Conservation (phyloP, 345 rosid species). For the Stellera chamaejasme region DNA sequence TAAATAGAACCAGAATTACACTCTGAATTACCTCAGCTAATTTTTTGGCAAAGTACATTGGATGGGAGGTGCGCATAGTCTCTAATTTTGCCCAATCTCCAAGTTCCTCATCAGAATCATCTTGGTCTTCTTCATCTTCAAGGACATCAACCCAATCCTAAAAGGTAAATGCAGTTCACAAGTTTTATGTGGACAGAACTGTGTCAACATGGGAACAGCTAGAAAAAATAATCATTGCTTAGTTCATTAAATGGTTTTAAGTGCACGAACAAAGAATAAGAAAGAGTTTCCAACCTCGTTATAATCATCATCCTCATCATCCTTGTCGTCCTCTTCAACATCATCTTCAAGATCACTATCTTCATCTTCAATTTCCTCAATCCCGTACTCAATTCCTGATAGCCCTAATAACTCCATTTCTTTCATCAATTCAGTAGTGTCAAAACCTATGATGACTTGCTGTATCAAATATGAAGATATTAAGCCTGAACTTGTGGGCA, state of each 20-base stretch:
- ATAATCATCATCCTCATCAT: slow-evolving; percentile 34
- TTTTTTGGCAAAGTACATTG: slow-evolving; percentile 83
- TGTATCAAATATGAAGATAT: slow-evolving; percentile 31
- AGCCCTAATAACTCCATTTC: slow-evolving; percentile 66
- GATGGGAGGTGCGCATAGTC: slow-evolving; percentile 88
- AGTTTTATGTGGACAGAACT: slow-evolving; percentile 5
- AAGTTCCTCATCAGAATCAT: slow-evolving; percentile 45
- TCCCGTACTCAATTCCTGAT: slow-evolving; percentile 62
- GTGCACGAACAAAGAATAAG: slow-evolving; percentile 9
- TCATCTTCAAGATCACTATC: slow-evolving; percentile 52
- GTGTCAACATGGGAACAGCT: slow-evolving; percentile 1
- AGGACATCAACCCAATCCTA: slow-evolving; percentile 75
- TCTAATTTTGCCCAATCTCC: slow-evolving; percentile 93
- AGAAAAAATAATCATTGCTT: not conserved
- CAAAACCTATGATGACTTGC: slow-evolving; percentile 89
- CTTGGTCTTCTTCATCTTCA: slow-evolving; percentile 49
- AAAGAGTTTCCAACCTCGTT: slow-evolving; percentile 34
- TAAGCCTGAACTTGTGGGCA: slow-evolving; percentile 4
- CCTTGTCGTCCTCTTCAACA: slow-evolving; percentile 31
- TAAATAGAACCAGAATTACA: not conserved
- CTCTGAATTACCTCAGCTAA: slow-evolving; percentile 47
- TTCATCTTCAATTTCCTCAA: slow-evolving; percentile 56
- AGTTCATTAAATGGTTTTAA: slow-evolving; percentile 4
- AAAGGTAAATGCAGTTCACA: slow-evolving; percentile 8
- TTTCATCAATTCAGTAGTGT: slow-evolving; percentile 63